These are phyloP conservation scores for Rhizophlyctis rosea DNA, from an alignment of 192 early-diverging fungal genomes.

Conservation along the genomic window DNA sequence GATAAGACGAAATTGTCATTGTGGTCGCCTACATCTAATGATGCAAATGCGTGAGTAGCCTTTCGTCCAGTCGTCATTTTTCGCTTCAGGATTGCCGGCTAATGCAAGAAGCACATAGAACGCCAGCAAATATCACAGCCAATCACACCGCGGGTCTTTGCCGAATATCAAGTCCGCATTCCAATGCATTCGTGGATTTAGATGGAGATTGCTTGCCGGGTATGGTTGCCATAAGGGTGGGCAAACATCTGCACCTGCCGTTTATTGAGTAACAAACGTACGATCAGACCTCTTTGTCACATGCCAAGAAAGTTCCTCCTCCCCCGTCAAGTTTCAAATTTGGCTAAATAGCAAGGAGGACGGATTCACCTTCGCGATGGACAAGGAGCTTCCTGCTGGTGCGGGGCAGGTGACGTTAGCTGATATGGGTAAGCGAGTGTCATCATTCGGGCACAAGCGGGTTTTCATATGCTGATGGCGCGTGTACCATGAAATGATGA, in stretches of 20 bases:
- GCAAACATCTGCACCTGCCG: background rate
- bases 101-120: conserved; percentile 11
- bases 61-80: background rate
- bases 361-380: conserved; percentile 65
- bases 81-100: no score
- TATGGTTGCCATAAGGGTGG: conserved; percentile 20
- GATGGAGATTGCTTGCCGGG: conserved; percentile 88
- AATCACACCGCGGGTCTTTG: conserved; percentile 49
- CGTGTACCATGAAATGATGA: no score
- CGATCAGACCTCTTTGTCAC: conserved; percentile 68
- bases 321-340: conserved; percentile 60
- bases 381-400: conserved; percentile 57
- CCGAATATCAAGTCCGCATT: conserved; percentile 72
- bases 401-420: conserved; percentile 83
- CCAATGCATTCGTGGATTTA: conserved; percentile 89
- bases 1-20: conserved; percentile 15
- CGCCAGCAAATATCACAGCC: conserved; percentile 5
- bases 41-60: conserved; percentile 1
- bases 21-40: conserved; percentile 10
- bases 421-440: conserved; percentile 63
- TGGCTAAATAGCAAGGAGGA: conserved; percentile 65
- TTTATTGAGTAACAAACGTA: background rate
- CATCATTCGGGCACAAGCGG: no score
- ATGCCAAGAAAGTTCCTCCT: conserved; percentile 46
- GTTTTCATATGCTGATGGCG: no score